Conservation (phyloP, 139 green algal species). For the Ettlia oleoabundans region DNA sequence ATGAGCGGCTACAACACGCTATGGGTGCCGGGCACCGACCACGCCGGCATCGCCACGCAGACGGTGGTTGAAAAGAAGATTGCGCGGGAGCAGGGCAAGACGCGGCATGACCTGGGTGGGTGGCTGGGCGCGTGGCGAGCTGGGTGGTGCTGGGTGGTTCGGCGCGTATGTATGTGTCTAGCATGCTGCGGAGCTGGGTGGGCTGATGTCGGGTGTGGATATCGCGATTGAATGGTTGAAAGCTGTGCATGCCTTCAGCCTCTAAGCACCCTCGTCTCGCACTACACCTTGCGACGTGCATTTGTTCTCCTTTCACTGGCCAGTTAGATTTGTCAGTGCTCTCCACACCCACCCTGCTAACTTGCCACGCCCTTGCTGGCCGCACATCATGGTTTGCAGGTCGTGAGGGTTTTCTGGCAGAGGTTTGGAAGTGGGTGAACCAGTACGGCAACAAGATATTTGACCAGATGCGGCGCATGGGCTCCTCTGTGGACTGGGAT, state of each 20-base stretch:
- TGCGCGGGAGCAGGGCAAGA: conserved; percentile 75
- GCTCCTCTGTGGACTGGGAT: conserved; percentile 91
- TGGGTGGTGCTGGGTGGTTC: too few relatives aligned
- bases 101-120: conserved; percentile 92
- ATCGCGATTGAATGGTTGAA: too few relatives aligned
- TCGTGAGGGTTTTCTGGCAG: conserved; percentile 89
- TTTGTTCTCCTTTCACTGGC: neutral
- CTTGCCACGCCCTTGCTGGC: neutral
- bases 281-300: too few relatives aligned
- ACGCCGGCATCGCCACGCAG: conserved; percentile 94
- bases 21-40: conserved; percentile 97
- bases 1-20: conserved; percentile 96
- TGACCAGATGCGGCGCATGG: conserved; percentile 90
- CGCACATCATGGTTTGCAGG: conserved; percentile 52
- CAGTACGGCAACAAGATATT: conserved; percentile 90
- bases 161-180: too few relatives aligned
- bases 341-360: neutral
- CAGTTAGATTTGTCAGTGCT: neutral
- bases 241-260: too few relatives aligned
- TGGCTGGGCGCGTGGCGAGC: too few relatives aligned
- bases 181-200: too few relatives aligned
- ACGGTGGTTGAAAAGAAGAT: conserved; percentile 98
- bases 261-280: too few relatives aligned
- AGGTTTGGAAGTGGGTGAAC: conserved; percentile 90
- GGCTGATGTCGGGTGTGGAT: too few relatives aligned